A percentile compares a stretch with the other conserved stretches of the same genome.
These are phyloP conservation scores for Yarrowia bubula DNA, from an alignment of 805 yeast genomes.

Conservation along the genomic window DNA sequence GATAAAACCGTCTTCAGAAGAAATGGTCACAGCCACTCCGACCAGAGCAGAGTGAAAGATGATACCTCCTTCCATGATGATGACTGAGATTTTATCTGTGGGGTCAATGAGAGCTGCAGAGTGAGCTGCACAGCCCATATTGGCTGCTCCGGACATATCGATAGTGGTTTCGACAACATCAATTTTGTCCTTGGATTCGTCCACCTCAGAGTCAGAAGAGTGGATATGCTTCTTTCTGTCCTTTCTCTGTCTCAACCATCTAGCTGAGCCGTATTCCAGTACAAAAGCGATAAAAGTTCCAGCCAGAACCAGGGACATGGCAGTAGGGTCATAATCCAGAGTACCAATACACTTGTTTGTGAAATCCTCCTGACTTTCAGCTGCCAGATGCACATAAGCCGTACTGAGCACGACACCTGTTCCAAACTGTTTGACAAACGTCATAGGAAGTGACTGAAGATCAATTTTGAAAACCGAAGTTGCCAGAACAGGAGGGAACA, in stretches of 20 bases:
- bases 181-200: neutral
- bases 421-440: constrained; percentile 72
- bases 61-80: constrained; percentile 55
- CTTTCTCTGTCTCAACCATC: constrained; percentile 42
- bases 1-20: constrained; percentile 56
- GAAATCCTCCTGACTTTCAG: constrained; percentile 64
- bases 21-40: constrained; percentile 59
- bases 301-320: constrained; percentile 51
- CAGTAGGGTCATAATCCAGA: constrained; percentile 53
- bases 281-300: constrained; percentile 50
- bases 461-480: constrained; percentile 30
- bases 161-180: neutral
- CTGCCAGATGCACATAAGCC: constrained; percentile 70
- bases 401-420: constrained; percentile 83
- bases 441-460: constrained; percentile 28
- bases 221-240: constrained; percentile 28
- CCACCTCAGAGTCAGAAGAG: neutral
- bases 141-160: neutral
- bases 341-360: constrained; percentile 61
- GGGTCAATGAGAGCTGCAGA: constrained; percentile 50
- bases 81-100: constrained; percentile 26
- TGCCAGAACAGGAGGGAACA: constrained; percentile 40
- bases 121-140: constrained; percentile 37
- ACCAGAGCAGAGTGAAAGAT: constrained; percentile 63
- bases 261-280: constrained; percentile 51